Evolutionary conservation across 83 land plant species (phyloP).

Genomic region (Picea engelmannii): DNA sequence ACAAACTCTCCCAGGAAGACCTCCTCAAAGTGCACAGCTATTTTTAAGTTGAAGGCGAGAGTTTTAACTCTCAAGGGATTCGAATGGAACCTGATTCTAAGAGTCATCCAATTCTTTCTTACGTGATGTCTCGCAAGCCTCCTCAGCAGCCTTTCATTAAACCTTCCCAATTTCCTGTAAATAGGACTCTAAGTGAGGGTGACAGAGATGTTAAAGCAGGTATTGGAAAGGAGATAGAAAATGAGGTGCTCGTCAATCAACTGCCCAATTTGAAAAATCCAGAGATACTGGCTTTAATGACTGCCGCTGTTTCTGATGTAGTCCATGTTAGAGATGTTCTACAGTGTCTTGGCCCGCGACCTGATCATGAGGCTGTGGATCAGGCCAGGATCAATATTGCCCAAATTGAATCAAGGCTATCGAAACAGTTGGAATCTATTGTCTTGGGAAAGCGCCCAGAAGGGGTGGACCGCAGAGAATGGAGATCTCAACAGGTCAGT

Average conservation of each 20-base stretch:
- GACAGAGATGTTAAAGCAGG: not conserved
- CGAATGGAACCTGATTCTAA: not conserved
- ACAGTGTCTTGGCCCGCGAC: not conserved
- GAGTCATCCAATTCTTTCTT: not conserved
- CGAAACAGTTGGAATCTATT: not conserved
- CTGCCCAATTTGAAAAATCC: not conserved
- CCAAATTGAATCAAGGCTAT: not conserved
- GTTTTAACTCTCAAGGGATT: too few species aligned
- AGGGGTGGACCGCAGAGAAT: not conserved
- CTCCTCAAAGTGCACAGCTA: too few species aligned
- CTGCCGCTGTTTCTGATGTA: not conserved
- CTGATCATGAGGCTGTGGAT: not conserved
- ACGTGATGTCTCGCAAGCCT: not conserved
- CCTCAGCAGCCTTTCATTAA: not conserved
- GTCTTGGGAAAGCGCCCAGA: not conserved
- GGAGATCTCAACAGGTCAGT: conserved; percentile 3
- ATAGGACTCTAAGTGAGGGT: not conserved
- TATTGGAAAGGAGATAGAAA: not conserved
- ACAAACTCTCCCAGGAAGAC: too few species aligned
- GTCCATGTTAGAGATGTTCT: not conserved
- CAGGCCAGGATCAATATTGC: not conserved
- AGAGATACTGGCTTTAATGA: not conserved
- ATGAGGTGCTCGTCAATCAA: too few species aligned
- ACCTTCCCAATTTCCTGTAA: not conserved
- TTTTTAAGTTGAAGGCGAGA: too few species aligned